Base-by-base conservation (phyloP, 2,329 filamentous ascomycete species). In the Aspergillus quadrilineatus region DNA sequence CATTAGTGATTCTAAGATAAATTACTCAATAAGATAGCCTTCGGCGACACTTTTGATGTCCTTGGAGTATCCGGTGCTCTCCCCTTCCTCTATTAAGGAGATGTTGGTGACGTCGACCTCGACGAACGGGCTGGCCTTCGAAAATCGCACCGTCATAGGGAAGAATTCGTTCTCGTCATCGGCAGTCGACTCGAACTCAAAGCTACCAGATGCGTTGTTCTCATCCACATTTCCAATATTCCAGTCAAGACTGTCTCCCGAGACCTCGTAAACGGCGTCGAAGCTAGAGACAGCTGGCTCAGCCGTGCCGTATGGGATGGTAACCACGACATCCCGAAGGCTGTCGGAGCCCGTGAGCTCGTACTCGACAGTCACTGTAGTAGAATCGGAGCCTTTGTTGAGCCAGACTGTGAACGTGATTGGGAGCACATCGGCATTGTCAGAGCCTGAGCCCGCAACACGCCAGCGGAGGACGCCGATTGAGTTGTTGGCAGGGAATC, bases 381-480 rank as follows among this genome's bases (percentile, higher is more conserved):
- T 95, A 67, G 88, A 92, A 46, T 88, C 85, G 22, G 85, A 83
- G 47, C 90, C 89, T 75, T 92, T 92, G 76, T 96, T 97, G 59
- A 96, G 90, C 94, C 94, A 99, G 37, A 97, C 93, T 2, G 92
- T 97, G 74, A 99, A 97, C 37, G 89, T 94, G 68, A 99, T 94
- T 6, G 94, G 94, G 37, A 95, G 86, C 53, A 92, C 85, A 60
- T 86, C 87, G 36, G 88, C 77, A 65, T 95, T 90, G 64, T 95
- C 92, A 2, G 84, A 82, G 75, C 90, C 92, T 48, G 91, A 89
- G 14, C 87, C 86, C 22, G 90, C 89, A 45, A 77, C 73, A 68
- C 92, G 89, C 94, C 94, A 99, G 73, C 93, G 86, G 71, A 99
- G 82, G 42, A 97, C 92, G 55, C 90, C 92, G 56, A 97, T 93